Percentiles rank a stretch among this genome's conserved stretches.
Evolutionary conservation across 2,329 filamentous ascomycete genomes (phyloP).

Genomic region (Fusarium hostae): DNA sequence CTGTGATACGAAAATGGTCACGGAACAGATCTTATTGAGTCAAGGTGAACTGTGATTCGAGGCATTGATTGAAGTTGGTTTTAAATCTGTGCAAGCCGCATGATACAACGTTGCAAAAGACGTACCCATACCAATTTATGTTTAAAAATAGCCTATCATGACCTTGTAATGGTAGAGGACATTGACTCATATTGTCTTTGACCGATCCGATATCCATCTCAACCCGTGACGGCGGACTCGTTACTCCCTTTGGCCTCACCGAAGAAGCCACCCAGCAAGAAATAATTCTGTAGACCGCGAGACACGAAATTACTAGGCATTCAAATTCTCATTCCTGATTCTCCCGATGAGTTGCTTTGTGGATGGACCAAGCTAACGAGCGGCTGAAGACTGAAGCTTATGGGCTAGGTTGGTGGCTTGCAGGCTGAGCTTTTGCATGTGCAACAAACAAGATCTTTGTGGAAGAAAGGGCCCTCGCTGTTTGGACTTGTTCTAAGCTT

Average conservation of each 20-base stretch:
- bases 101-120: slow-evolving; percentile 1
- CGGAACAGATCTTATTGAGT: not conserved
- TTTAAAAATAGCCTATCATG: not conserved
- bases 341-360: not conserved
- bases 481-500: not conserved
- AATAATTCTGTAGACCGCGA: not conserved
- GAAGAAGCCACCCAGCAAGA: not conserved
- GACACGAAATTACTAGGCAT: not conserved
- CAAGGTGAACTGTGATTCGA: not conserved
- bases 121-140: not conserved
- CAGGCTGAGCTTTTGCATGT: slow-evolving; percentile 17
- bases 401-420: slow-evolving; percentile 24
- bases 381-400: slow-evolving; percentile 25
- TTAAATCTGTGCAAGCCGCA: not conserved
- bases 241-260: not conserved
- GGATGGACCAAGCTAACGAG: slow-evolving; percentile 8
- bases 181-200: not conserved
- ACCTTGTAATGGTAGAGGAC: not conserved
- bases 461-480: not conserved
- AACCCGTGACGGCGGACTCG: not conserved
- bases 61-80: not conserved
- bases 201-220: not conserved
- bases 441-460: slow-evolving; percentile 3
- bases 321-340: slow-evolving; percentile 5
- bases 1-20: not conserved